These are phyloP conservation scores for Aspergillus fumigatiaffinis DNA, from an alignment of 2,329 filamentous ascomycete genomes.

Conservation along the genomic window DNA sequence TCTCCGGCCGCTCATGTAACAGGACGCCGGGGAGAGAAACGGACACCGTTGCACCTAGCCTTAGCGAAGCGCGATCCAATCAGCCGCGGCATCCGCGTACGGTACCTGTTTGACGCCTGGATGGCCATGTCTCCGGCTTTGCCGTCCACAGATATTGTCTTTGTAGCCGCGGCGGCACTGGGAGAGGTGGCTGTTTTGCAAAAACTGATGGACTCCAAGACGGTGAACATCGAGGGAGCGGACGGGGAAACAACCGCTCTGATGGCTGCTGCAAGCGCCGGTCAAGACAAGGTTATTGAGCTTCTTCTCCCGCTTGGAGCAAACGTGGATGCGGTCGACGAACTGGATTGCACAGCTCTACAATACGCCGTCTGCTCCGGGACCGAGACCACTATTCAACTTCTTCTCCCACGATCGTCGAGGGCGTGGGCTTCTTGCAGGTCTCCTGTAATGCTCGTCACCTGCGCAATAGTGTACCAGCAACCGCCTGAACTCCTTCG, in stretches of 20 bases:
- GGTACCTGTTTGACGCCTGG: background rate
- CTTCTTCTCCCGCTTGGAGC: background rate
- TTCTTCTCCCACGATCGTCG: background rate
- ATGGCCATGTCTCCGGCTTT: background rate
- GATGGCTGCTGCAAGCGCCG: background rate
- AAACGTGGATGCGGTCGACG: background rate
- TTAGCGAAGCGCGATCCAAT: background rate
- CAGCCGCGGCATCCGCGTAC: background rate
- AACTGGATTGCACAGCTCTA: background rate
- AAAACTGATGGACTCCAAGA: background rate
- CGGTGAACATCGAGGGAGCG: background rate
- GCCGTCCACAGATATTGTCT: background rate
- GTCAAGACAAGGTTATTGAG: background rate
- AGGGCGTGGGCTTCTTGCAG: no score
- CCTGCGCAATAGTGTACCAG: no score
- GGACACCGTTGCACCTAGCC: background rate
- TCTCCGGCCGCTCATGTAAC: background rate
- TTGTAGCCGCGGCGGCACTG: background rate
- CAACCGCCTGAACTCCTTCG: no score
- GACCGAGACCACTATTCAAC: background rate
- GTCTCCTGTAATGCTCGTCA: no score
- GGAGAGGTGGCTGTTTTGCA: background rate
- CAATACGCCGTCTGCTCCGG: background rate
- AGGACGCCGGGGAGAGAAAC: background rate
- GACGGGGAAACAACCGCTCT: background rate